These are phyloP conservation scores for Carpinus fangiana DNA, from an alignment of 306 rosid genomes.

Conservation along the genomic window DNA sequence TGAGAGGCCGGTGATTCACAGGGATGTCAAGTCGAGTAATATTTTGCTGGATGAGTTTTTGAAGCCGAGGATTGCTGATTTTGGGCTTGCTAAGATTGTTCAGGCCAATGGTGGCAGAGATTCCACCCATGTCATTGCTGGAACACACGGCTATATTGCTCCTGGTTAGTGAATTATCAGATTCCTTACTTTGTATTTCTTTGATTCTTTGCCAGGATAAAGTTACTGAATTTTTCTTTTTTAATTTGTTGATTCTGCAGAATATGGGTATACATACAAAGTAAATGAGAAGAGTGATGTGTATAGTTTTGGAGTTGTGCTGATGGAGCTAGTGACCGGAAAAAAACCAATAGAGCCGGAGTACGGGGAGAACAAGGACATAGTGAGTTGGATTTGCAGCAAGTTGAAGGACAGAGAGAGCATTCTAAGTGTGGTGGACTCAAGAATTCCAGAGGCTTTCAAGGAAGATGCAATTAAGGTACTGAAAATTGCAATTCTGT, in stretches of 20 bases:
- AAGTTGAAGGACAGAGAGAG: conserved; percentile 54
- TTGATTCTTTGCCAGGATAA: not conserved
- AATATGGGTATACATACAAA: conserved; percentile 77
- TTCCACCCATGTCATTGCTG: conserved; percentile 78
- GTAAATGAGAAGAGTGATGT: conserved; percentile 94
- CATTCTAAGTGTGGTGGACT: conserved; percentile 51
- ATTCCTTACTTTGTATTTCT: not conserved
- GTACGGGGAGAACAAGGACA: conserved; percentile 76
- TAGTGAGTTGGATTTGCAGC: conserved; percentile 69
- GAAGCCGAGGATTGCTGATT: conserved; percentile 92
- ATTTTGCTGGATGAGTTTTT: conserved; percentile 80
- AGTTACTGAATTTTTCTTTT: not conserved
- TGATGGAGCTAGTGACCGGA: conserved; percentile 83
- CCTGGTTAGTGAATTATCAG: conserved; percentile 56
- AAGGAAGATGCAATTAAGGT: conserved; percentile 74
- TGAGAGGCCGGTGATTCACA: conserved; percentile 75
- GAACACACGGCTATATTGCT: conserved; percentile 93
- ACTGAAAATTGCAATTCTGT: conserved; percentile 61
- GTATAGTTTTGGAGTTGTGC: conserved; percentile 89
- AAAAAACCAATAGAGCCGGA: conserved; percentile 76
- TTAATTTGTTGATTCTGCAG: conserved; percentile 39
- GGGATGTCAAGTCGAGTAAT: conserved; percentile 92
- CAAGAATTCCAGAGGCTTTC: conserved; percentile 45
- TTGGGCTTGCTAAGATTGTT: conserved; percentile 85
- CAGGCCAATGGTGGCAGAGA: conserved; percentile 45